Conservation (phyloP, 192 early-diverging fungal genomes). For the Backusella sp. region DNA sequence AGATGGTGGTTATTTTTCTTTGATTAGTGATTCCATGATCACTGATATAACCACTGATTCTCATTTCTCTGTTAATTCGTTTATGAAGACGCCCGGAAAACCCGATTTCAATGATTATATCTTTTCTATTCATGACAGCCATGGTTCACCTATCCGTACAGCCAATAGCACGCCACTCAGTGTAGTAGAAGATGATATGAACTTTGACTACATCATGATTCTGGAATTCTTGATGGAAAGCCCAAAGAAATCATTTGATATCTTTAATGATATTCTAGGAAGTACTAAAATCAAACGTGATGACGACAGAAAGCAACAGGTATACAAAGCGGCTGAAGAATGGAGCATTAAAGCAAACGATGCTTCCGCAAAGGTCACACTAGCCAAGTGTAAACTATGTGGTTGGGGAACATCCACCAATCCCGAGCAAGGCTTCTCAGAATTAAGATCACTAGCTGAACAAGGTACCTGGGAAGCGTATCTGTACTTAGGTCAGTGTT, state of each 20-base stretch:
- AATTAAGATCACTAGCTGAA: constrained; percentile 20
- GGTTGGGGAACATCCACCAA: constrained; percentile 31
- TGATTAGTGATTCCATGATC: background rate
- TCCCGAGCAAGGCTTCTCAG: constrained; percentile 23
- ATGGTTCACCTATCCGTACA: background rate
- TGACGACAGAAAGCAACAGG: background rate
- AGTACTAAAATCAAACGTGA: background rate
- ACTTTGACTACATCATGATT: background rate
- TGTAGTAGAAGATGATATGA: background rate
- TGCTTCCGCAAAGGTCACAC: constrained; percentile 23
- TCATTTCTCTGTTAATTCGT: constrained; percentile 6
- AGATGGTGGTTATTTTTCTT: constrained; percentile 6
- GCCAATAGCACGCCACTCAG: background rate
- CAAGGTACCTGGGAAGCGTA: constrained; percentile 26
- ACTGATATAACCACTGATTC: constrained; percentile 1
- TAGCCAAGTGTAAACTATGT: constrained; percentile 33
- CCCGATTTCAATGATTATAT: background rate
- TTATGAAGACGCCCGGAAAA: background rate
- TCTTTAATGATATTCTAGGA: background rate
- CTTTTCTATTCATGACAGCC: background rate
- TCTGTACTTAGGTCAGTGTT: constrained; percentile 33
- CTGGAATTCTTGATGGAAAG: background rate
- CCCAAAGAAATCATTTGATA: background rate
- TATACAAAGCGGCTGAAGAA: background rate
- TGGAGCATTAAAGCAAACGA: constrained; percentile 9